Evolutionary conservation across 164 flowering plant species (phyloP).

Genomic region (Echeveria elegans): DNA sequence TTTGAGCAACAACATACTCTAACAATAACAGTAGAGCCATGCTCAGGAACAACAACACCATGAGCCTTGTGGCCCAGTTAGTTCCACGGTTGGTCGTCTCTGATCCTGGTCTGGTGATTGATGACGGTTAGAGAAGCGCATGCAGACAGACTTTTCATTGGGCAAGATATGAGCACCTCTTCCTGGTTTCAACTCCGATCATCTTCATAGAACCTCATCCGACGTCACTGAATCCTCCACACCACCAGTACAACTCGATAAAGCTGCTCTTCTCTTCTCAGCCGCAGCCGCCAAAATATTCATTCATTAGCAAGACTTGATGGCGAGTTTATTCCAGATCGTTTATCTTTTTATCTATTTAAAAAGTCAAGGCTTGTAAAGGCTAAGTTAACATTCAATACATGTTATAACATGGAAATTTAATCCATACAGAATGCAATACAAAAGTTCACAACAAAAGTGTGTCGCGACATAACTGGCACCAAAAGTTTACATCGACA

Average conservation of each 20-base stretch:
- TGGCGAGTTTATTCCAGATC: too few relatives aligned
- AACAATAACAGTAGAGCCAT: slow-evolving; percentile 66
- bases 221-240: neutral
- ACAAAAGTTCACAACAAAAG: too few relatives aligned
- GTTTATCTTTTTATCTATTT: too few relatives aligned
- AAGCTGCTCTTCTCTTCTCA: too few relatives aligned
- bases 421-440: too few relatives aligned
- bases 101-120: slow-evolving; percentile 12
- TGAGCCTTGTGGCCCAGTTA: slow-evolving; percentile 78
- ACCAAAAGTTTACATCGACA: too few relatives aligned
- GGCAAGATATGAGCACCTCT: neutral
- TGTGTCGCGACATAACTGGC: too few relatives aligned
- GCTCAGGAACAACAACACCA: slow-evolving; percentile 78
- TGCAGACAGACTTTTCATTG: neutral
- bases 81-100: slow-evolving; percentile 79
- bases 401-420: too few relatives aligned
- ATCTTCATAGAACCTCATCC: neutral
- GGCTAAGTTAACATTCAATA: too few relatives aligned
- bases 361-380: too few relatives aligned
- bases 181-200: neutral
- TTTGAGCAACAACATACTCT: slow-evolving; percentile 56
- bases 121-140: slow-evolving; percentile 1
- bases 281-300: too few relatives aligned
- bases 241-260: too few relatives aligned
- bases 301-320: neutral